Evolutionary conservation across 176 grass and related monocot genomes (phyloP), one percentile per base, ranked within the genome.

Genomic region (Themeda triandra): DNA sequence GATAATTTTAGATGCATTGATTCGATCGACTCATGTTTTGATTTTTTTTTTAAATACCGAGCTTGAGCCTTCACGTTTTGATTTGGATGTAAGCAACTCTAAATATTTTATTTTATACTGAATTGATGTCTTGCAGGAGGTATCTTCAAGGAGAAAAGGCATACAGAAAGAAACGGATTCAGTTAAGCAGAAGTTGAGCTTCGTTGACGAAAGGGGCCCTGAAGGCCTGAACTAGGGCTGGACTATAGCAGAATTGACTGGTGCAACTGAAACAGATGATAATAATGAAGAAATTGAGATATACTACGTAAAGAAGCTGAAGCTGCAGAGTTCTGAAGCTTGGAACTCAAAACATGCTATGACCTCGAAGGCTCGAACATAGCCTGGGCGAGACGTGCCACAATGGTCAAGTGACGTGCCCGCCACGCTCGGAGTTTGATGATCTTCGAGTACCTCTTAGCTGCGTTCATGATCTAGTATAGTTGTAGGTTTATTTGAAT

Each of bases 151-250:
- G 58, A 92, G 88, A 78, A 82, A 91, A 90, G 79, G 49, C 80
- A 91, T 86, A 72, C 87, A 96, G 42, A 89, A 96, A 69, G 96
- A 99, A 79, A 92, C 94, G 79, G 81, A 83, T 70, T 87, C 84
- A 76, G 74, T 87, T 56, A 93, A 99, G 70, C 93, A 99, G 70
- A 94, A 87, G 45, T 70, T 90, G 69, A 90, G 81, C 66, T 96
- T 95, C 84, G 96, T 96, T 70, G 91, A 99, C 66, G 96, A 94
- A 88, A 94, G 91, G 69, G 87, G 87, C 17, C 93, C 91, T 69
- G n/a, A n/a, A n/a, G n/a, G n/a, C n/a, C n/a, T n/a, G n/a, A n/a
- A n/a, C n/a, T n/a, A n/a, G n/a, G n/a, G n/a, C n/a, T n/a, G n/a
- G n/a, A n/a, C 89, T 79, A 95, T 88, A 88, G 93, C 91, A 83